phyloP scores from a whole-genome alignment of 495 filamentous ascomycete genomes.

The Xylaria acuta region DNA sequence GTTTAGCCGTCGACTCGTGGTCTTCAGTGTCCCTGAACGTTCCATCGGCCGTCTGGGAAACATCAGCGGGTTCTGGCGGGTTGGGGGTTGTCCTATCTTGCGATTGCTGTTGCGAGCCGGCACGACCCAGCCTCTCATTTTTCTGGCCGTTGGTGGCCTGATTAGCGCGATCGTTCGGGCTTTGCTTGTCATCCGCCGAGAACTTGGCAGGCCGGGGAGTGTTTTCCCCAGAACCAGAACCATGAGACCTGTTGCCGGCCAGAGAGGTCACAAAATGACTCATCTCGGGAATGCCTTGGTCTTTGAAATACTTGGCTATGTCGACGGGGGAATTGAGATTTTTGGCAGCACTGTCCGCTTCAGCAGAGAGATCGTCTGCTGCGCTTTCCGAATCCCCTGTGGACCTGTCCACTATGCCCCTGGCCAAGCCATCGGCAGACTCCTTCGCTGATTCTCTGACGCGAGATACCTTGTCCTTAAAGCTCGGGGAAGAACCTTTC shows the following conservation, averaged over 20 bases:
- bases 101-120: constrained; percentile 26
- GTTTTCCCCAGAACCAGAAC: neutral
- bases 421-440: neutral
- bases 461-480: constrained; percentile 12
- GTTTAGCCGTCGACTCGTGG: neutral
- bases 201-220: constrained; percentile 6
- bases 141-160: neutral
- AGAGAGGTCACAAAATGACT: constrained; percentile 32
- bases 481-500: neutral
- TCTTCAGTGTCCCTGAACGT: constrained; percentile 6
- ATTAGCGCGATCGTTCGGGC: neutral
- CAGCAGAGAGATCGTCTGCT: constrained; percentile 9
- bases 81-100: neutral
- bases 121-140: neutral
- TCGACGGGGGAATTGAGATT: constrained; percentile 28
- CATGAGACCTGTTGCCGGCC: constrained; percentile 15
- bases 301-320: constrained; percentile 35
- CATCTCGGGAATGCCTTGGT: constrained; percentile 38
- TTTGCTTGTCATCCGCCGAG: neutral
- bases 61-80: constrained; percentile 23
- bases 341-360: constrained; percentile 23
- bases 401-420: constrained; percentile 27
- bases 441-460: neutral
- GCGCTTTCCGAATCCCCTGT: constrained; percentile 15
- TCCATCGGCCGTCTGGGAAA: constrained; percentile 34